Evolutionary conservation across 106 monocot genomes (phyloP), one percentile per base, ranked within the genome.

Genomic region (Acanthochlamys bracteata): DNA sequence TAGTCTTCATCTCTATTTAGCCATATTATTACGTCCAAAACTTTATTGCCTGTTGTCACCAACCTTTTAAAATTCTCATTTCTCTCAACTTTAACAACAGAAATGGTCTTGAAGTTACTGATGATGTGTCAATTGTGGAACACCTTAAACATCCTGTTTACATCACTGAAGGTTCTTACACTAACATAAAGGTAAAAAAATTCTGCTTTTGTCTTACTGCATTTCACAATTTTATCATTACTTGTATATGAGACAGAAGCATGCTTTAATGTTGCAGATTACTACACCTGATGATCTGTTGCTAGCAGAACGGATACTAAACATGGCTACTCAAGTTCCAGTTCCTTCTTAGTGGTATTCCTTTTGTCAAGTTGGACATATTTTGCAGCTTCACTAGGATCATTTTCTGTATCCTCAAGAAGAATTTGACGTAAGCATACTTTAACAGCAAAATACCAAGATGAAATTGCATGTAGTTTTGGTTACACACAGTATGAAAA

Each of bases 101-200:
- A 67, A 66, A 99, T 60, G 76, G 75, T 24, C 79, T 99, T 45
- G 89, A 99, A 80, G 98, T 99, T n/a, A 92, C 92, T 12, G 98
- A 99, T 69, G 98, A 99, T 77, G 98, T 92, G 21, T 92, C 98
- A 0, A 92, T 99, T 24, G 92, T 99, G 69, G 98, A 99, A 70
- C 86, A 99, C 73, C 78, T 99, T n/a, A 83, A 92, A 56, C 83
- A 99, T 60, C 89, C 88, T 72, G 98, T 99, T 21, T 98, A 73
- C 63, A 92, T 99, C 24, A 99, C 92, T 27, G 81, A 92, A 76
- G 98, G 98, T 62, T 99, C 98, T 58, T 99, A 92, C 66, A 99
- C 92, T 70, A 99, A 99, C 60, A 85, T 99, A 25, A 99, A 92
- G 98, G 98, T 92, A 73, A 24, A 7, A 53, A 55, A 16, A 25